Evolutionary conservation across 352 stramenopile genomes (phyloP), one percentile per base, ranked within the genome.

Genomic region (Elongisporangium anandrum): DNA sequence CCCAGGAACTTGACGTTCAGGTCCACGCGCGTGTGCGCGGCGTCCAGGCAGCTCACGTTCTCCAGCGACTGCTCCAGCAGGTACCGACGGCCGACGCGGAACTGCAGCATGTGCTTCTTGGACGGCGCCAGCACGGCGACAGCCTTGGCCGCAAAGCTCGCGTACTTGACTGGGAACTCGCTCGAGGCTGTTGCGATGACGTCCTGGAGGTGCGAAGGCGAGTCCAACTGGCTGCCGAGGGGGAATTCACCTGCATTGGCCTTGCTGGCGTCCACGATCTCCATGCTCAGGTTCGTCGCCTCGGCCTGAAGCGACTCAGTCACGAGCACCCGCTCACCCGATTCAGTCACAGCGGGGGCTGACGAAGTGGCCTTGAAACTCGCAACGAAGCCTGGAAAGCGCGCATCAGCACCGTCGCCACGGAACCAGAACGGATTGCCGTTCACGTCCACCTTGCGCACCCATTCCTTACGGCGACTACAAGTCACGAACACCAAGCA

Each of bases 121-220:
- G 76, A 78, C n/a, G 77, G 77, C 15, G 88, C 70, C 45, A 89
- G 70, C 9, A 81, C 61, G n/a, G 80, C 79, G n/a, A 80, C 70
- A 1, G 80, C 85, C 20, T 59, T 76, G 7, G 88, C 77, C 4
- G 90, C 80, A 63, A 92, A 92, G 50, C 90, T 74, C 0, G 83
- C 79, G 47, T 84, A 90, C 55, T 90, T 90, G 38, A 71, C 79
- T n/a, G 82, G 80, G 39, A 90, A 92, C 54, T 90, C 80, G 50
- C 64, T 81, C 22, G 59, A 39, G 2, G 72, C 66, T 41, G 79
- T 69, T 13, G 60, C 54, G 6, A 87, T 34, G 13, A 67, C 39
- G 59, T 91, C 81, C 10, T 67, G 34, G 1, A 45, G 34, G 52
- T 16, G 26, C 39, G 24, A 65, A 19, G 15, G 20, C 23, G 34